Evolutionary conservation across 116 monocot genomes (phyloP).

Genomic region (Trichopus zeylanicus): DNA sequence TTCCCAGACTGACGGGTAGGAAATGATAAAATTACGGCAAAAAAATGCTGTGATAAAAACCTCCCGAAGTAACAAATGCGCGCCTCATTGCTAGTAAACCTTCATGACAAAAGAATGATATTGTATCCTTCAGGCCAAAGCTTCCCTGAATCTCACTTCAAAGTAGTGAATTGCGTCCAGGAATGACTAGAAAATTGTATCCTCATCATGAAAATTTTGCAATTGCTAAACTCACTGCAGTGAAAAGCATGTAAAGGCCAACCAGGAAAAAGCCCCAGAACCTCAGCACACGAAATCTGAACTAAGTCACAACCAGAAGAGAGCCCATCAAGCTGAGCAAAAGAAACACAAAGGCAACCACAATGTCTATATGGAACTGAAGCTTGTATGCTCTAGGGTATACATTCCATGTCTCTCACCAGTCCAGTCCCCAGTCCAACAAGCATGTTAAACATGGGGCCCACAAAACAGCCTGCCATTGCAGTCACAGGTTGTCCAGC

Average conservation of each 20-base stretch:
- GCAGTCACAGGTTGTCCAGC: slow-evolving; percentile 77
- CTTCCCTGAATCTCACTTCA: background rate
- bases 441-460: slow-evolving; percentile 98
- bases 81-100: no score
- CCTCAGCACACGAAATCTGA: slow-evolving; percentile 75
- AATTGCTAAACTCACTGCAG: slow-evolving; percentile 43
- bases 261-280: slow-evolving; percentile 91
- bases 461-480: slow-evolving; percentile 94
- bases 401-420: slow-evolving; percentile 50
- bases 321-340: slow-evolving; percentile 87
- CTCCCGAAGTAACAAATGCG: no score
- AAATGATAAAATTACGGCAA: no score
- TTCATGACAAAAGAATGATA: no score
- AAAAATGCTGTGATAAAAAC: no score
- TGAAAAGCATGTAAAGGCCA: slow-evolving; percentile 74
- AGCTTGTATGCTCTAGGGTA: slow-evolving; percentile 72
- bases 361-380: slow-evolving; percentile 57
- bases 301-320: slow-evolving; percentile 82
- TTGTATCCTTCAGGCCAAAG: no score
- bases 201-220: slow-evolving; percentile 30
- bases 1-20: no score
- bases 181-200: background rate
- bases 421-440: slow-evolving; percentile 74
- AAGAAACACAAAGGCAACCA: slow-evolving; percentile 89
- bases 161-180: background rate